Conservation (phyloP, 2,329 filamentous ascomycete species). For the Aspergillus phoenicis region DNA sequence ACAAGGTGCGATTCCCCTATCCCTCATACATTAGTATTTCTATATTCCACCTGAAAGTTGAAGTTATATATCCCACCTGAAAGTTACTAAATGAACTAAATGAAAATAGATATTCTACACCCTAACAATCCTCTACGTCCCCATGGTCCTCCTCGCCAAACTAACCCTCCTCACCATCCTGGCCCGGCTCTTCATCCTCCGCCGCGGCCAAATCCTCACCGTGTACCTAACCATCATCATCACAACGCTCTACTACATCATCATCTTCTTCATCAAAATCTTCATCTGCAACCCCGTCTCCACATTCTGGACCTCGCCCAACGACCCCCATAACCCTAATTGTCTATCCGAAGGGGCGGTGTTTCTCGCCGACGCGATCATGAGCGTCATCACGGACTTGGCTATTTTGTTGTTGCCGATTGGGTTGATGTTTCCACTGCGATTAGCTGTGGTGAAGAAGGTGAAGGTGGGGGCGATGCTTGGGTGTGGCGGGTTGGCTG, state of each 20-base stretch:
- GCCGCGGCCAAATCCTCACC: conserved; percentile 13
- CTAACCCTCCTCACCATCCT: conserved; percentile 18
- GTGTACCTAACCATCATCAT: conserved; percentile 15
- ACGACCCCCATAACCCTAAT: neutral
- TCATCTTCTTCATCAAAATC: conserved; percentile 22
- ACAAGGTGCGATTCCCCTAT: neutral
- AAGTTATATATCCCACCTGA: too few relatives aligned
- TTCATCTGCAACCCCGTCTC: conserved; percentile 22
- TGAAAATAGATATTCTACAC: conserved; percentile 13
- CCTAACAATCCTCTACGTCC: conserved; percentile 19
- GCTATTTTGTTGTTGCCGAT: conserved; percentile 21
- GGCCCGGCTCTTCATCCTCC: conserved; percentile 17
- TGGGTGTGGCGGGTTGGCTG: conserved; percentile 19
- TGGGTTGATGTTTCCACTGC: conserved; percentile 16
- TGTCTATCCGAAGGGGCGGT: conserved; percentile 17
- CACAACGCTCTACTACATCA: conserved; percentile 18
- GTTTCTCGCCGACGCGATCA: conserved; percentile 21
- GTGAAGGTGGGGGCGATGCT: conserved; percentile 17
- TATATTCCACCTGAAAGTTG: too few relatives aligned
- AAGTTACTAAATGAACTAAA: neutral
- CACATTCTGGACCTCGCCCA: conserved; percentile 16
- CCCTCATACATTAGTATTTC: too few relatives aligned
- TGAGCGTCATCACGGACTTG: conserved; percentile 20
- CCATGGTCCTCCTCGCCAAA: conserved; percentile 20
- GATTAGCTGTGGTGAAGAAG: conserved; percentile 18